These are phyloP conservation scores for Kodamaea anthophila DNA, from an alignment of 1,139 yeast genomes.

Conservation along the genomic window DNA sequence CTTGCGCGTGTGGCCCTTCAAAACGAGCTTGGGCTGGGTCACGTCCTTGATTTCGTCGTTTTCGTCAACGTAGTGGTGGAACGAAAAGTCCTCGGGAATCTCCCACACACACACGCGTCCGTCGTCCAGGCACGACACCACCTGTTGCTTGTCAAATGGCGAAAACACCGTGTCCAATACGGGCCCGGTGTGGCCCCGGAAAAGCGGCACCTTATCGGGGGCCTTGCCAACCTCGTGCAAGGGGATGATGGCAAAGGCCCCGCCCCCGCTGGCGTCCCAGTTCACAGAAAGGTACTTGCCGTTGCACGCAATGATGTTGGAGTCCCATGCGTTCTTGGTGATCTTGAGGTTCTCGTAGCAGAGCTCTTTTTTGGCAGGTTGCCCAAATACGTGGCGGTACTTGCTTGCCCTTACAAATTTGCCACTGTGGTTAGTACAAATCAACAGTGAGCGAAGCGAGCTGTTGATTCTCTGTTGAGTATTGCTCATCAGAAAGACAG, in stretches of 20 bases:
- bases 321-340: conserved; percentile 94
- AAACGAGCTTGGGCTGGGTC: conserved; percentile 55
- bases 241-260: conserved; percentile 93
- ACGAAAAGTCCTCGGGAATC: conserved; percentile 74
- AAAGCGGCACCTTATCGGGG: conserved; percentile 88
- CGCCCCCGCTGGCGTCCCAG: conserved; percentile 96
- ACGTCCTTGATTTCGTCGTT: conserved; percentile 65
- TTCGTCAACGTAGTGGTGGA: conserved; percentile 52
- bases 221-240: conserved; percentile 83
- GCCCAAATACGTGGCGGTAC: conserved; percentile 94
- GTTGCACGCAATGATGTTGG: conserved; percentile 72
- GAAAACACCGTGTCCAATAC: conserved; percentile 92
- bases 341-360: conserved; percentile 82
- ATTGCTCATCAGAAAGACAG: too few species aligned
- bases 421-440: conserved; percentile 46
- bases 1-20: conserved; percentile 85
- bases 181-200: conserved; percentile 93
- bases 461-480: too few species aligned
- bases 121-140: conserved; percentile 89
- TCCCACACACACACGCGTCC: conserved; percentile 84
- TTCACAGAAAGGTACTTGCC: conserved; percentile 82
- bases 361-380: conserved; percentile 78
- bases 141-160: conserved; percentile 72
- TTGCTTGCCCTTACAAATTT: conserved; percentile 94
- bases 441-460: conserved; percentile 1